Evolutionary conservation across 208 protist species (phyloP), one percentile per base, ranked within the genome.

Genomic region (Porcisia hertigi): DNA sequence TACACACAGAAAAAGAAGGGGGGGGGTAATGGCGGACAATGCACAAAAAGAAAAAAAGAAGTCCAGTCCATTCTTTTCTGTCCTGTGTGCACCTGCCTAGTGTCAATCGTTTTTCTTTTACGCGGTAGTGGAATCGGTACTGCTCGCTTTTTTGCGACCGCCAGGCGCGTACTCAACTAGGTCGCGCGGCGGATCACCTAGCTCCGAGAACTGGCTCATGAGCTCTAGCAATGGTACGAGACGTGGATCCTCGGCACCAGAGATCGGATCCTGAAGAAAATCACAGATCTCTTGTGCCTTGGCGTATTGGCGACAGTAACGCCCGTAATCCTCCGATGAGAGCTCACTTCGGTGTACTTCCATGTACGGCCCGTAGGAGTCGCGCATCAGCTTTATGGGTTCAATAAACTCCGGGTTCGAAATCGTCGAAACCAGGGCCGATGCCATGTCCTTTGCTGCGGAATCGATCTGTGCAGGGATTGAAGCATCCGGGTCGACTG

Each of bases 121-220:
- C 34, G 52, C 18, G 8, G 34, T 23, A n/a, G 67, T 43, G n/a
- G 6, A 8, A 41, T 36, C 6, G 25, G 11, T 23, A 59, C 67
- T 43, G 30, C 30, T 63, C 69, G 65, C 49, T 18, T 7, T 11
- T 30, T 16, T n/a, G 14, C 25, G 1, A 25, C 45, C 49, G 69
- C 71, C 80, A 18, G 80, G 76, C 5, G 84, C 80, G 64, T 83
- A 93, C 1, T 75, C 20, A 11, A 79, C 60, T 0, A 90, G 64
- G n/a, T 86, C 71, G 30, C 76, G 75, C 36, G 92, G 92, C 7
- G 88, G 87, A 47, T 91, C 83, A 16, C 86, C 89, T 12, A 96
- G 76, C 41, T 91, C 83, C 11, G 88, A 86, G 71, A 89, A 93
- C 77, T 93, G 78, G 80, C 91, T 81, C 84, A 93, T 89, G 25